A percentile compares a stretch with the other conserved stretches of the same genome.
phyloP scores from a whole-genome alignment of 257 asterid genomes.

The Plantago major region DNA sequence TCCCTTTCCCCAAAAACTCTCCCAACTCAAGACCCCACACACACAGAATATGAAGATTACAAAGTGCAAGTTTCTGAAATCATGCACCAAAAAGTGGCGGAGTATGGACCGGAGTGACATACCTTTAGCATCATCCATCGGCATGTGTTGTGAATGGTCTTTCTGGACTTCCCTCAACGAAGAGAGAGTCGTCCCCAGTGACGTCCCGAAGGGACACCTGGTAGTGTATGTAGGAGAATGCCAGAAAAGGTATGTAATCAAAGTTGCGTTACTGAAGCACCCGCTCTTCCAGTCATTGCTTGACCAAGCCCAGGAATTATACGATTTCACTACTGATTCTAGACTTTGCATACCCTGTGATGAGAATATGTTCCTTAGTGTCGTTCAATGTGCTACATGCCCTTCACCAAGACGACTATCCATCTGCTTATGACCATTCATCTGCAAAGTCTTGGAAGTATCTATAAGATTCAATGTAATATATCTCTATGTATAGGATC shows the following conservation, averaged over 20 bases:
- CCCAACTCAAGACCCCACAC: constrained; percentile 9
- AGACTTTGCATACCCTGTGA: constrained; percentile 83
- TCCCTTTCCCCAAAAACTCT: not conserved
- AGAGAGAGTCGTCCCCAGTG: constrained; percentile 52
- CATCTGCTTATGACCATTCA: constrained; percentile 37
- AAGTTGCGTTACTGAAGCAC: constrained; percentile 55
- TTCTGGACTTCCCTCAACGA: constrained; percentile 38
- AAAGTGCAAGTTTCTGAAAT: constrained; percentile 38
- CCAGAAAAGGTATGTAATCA: constrained; percentile 71
- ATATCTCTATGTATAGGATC: constrained; percentile 27
- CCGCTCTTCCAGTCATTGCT: constrained; percentile 77
- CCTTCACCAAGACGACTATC: constrained; percentile 41
- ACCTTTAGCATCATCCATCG: constrained; percentile 35
- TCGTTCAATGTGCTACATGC: constrained; percentile 62
- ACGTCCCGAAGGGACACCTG: constrained; percentile 86
- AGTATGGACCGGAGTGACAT: constrained; percentile 33
- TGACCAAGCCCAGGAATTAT: constrained; percentile 74
- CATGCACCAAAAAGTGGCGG: constrained; percentile 45
- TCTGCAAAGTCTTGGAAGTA: constrained; percentile 6
- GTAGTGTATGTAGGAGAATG: constrained; percentile 78
- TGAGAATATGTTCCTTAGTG: constrained; percentile 61
- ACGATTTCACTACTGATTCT: constrained; percentile 53
- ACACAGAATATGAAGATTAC: constrained; percentile 26
- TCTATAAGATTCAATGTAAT: constrained; percentile 19
- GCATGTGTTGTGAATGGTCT: constrained; percentile 49